A percentile compares a stretch with the other conserved stretches of the same genome.
Conservation (phyloP, 805 yeast species). For the Yamadazyma philogaea region DNA sequence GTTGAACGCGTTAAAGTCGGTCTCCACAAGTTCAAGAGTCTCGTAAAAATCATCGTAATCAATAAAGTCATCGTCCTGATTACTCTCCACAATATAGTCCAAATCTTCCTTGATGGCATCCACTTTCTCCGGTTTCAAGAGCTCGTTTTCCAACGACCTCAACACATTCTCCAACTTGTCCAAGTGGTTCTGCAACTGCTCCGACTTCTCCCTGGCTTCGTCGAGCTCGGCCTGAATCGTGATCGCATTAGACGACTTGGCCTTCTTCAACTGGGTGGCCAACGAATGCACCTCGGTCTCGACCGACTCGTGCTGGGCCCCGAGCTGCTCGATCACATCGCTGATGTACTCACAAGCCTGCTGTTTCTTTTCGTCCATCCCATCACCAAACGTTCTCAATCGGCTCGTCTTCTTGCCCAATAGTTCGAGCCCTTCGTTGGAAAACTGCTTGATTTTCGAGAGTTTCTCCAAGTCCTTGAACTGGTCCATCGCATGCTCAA, state of each 20-base stretch:
- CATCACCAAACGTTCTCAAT: conserved; percentile 48
- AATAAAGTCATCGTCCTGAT: conserved; percentile 87
- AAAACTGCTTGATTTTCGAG: conserved; percentile 90
- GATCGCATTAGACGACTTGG: conserved; percentile 49
- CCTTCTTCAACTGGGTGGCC: conserved; percentile 37
- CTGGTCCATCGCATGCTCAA: conserved; percentile 93
- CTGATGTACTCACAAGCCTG: conserved; percentile 70
- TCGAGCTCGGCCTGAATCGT: conserved; percentile 51
- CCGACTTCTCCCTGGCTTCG: conserved; percentile 59
- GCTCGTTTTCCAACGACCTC: conserved; percentile 75
- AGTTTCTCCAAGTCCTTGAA: conserved; percentile 92
- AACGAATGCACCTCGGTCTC: conserved; percentile 59
- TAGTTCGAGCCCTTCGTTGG: conserved; percentile 85
- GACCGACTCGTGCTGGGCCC: conserved; percentile 72
- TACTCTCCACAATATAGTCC: conserved; percentile 88
- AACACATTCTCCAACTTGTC: conserved; percentile 74
- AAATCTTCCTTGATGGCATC: conserved; percentile 83
- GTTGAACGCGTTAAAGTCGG: conserved; percentile 21
- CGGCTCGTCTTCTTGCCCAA: conserved; percentile 34
- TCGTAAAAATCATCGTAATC: conserved; percentile 94
- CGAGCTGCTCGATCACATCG: conserved; percentile 72
- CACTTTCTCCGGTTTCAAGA: conserved; percentile 71
- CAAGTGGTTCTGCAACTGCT: conserved; percentile 77
- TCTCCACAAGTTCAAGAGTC: conserved; percentile 59
- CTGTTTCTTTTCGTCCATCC: conserved; percentile 73